Conservation (phyloP, 768 basidiomycete genomes). For the Xerocomellus dryophilus region DNA sequence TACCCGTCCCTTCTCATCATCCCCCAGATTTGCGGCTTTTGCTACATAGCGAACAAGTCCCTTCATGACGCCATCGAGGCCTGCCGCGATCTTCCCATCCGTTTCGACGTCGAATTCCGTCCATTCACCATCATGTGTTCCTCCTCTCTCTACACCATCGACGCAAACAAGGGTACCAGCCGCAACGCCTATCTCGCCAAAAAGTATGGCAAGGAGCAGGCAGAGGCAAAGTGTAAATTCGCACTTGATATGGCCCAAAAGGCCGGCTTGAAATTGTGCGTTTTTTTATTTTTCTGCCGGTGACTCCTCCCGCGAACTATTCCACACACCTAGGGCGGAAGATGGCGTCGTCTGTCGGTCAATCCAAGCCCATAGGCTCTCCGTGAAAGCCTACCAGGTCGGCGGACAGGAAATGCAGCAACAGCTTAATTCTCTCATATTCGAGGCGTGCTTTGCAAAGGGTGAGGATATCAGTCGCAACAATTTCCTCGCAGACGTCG, state of each 20-base stretch:
- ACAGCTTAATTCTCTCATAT: constrained; percentile 36
- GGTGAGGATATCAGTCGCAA: constrained; percentile 39
- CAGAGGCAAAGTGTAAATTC: constrained; percentile 27
- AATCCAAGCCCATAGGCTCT: constrained; percentile 42
- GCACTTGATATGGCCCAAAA: constrained; percentile 29
- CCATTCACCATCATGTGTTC: constrained; percentile 32
- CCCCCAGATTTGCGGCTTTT: constrained; percentile 34
- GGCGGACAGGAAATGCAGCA: constrained; percentile 42
- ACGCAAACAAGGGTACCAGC: constrained; percentile 17
- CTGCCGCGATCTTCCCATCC: constrained; percentile 31
- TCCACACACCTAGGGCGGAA: constrained; percentile 28
- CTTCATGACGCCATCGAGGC: constrained; percentile 37
- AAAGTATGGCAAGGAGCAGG: constrained; percentile 29
- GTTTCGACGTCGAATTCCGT: constrained; percentile 36
- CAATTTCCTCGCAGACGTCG: constrained; percentile 35
- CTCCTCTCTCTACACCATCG: constrained; percentile 16
- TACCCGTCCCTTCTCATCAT: constrained; percentile 5
- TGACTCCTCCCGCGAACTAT: background rate
- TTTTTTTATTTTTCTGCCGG: background rate
- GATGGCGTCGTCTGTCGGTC: constrained; percentile 41
- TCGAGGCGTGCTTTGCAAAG: constrained; percentile 39
- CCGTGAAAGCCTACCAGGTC: constrained; percentile 41
- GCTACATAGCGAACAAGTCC: constrained; percentile 39
- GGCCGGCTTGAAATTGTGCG: constrained; percentile 28
- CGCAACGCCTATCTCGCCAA: constrained; percentile 25